Percentiles rank a stretch among this genome's conserved stretches.
phyloP scores from a whole-genome alignment of 768 basidiomycete species.

The Nidula microcarpa region DNA sequence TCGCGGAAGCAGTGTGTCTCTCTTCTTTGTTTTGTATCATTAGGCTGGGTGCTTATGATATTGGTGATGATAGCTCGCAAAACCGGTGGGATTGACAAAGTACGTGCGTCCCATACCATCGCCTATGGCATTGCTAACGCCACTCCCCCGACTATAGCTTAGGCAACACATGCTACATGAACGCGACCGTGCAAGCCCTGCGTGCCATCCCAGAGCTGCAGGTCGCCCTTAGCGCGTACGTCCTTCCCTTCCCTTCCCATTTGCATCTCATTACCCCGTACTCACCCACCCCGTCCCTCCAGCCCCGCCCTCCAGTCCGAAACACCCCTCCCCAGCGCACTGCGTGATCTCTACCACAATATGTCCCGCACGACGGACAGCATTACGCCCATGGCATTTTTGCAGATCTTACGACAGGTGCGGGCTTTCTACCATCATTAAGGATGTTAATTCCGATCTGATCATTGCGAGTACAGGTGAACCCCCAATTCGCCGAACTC shows the following conservation, averaged over 20 bases:
- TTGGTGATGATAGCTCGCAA: constrained; percentile 20
- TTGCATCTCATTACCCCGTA: neutral
- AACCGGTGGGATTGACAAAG: constrained; percentile 84
- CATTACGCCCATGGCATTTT: constrained; percentile 67
- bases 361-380: constrained; percentile 79
- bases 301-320: constrained; percentile 36
- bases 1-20: constrained; percentile 72
- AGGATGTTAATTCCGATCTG: too few species aligned
- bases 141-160: constrained; percentile 33
- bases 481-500: constrained; percentile 89
- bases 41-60: too few species aligned
- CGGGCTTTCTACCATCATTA: too few species aligned
- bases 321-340: constrained; percentile 39
- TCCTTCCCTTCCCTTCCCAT: constrained; percentile 3
- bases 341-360: constrained; percentile 66
- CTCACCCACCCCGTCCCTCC: neutral
- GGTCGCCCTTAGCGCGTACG: constrained; percentile 59
- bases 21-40: constrained; percentile 29
- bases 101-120: constrained; percentile 19
- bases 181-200: constrained; percentile 91
- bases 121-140: neutral
- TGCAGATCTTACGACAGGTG: constrained; percentile 56
- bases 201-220: constrained; percentile 90
- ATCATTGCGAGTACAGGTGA: constrained; percentile 34
- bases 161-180: constrained; percentile 99